Conservation (phyloP, 495 filamentous ascomycete genomes). For the Trichoderma erinaceum region DNA sequence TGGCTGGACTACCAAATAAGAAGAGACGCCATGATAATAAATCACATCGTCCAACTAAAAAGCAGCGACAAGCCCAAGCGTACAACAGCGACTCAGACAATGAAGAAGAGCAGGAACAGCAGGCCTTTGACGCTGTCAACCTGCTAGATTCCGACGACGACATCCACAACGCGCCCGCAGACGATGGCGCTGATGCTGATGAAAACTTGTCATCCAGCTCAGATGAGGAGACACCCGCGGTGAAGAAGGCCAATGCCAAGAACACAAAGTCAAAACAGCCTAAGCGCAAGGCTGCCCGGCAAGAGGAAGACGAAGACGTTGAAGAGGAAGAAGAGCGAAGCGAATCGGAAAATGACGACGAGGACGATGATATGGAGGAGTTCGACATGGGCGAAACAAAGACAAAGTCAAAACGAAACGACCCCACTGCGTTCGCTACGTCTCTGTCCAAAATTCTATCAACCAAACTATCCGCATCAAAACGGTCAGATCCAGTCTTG, state of each 20-base stretch:
- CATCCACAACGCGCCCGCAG: constrained; percentile 38
- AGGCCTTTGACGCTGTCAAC: constrained; percentile 55
- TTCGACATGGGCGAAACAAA: constrained; percentile 31
- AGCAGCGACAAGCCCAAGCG: constrained; percentile 56
- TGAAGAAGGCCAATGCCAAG: constrained; percentile 22
- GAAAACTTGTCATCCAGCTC: constrained; percentile 30
- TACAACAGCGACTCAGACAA: constrained; percentile 68
- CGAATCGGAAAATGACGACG: constrained; percentile 32
- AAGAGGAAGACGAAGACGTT: constrained; percentile 21
- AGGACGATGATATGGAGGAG: constrained; percentile 29
- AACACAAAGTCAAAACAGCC: constrained; percentile 21
- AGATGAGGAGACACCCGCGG: constrained; percentile 36
- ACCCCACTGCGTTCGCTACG: constrained; percentile 81
- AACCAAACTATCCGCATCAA: constrained; percentile 73
- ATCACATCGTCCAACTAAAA: constrained; percentile 53
- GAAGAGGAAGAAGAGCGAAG: constrained; percentile 25
- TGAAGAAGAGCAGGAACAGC: constrained; percentile 38
- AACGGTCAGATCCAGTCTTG: constrained; percentile 81
- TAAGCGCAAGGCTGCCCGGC: constrained; percentile 27
- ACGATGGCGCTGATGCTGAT: constrained; percentile 33
- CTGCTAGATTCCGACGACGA: constrained; percentile 64
- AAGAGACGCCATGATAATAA: constrained; percentile 47
- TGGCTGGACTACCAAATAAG: constrained; percentile 24
- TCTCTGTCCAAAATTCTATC: constrained; percentile 86
- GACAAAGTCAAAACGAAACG: constrained; percentile 69